phyloP scores from a whole-genome alignment of 345 rosid species.

The Camelina hispida region DNA sequence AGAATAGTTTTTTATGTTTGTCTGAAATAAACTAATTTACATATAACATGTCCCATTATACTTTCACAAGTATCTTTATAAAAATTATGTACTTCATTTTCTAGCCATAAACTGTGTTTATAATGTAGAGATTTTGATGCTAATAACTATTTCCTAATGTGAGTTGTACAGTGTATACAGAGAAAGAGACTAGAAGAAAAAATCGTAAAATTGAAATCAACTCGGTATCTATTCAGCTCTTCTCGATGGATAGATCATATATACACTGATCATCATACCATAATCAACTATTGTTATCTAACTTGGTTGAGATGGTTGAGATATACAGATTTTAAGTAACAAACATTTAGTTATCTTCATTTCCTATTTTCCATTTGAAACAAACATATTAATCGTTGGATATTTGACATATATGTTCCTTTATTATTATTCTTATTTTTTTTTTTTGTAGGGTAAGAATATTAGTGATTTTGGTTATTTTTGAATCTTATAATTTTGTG shows the following conservation, averaged over 20 bases:
- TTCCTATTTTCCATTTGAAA: too few relatives aligned
- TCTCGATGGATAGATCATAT: neutral
- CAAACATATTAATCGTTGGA: too few relatives aligned
- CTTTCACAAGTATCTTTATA: neutral
- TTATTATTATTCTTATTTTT: too few relatives aligned
- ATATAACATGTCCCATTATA: neutral
- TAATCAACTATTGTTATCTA: neutral
- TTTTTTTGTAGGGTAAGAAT: too few relatives aligned
- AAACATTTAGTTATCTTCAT: too few relatives aligned
- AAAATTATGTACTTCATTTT: neutral
- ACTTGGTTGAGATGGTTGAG: neutral
- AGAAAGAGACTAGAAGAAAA: neutral
- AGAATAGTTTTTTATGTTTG: too few relatives aligned
- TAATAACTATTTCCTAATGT: constrained; percentile 4
- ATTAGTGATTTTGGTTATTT: too few relatives aligned
- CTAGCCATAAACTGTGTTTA: neutral
- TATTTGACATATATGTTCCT: too few relatives aligned
- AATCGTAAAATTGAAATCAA: neutral
- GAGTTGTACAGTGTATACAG: neutral
- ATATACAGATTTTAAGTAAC: neutral
- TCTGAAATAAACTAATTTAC: too few relatives aligned
- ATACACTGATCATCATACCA: constrained; percentile 2
- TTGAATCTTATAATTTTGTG: too few relatives aligned
- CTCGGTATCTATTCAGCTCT: neutral
- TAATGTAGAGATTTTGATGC: neutral